Conservation (phyloP, 768 basidiomycete genomes). For the Hypsizygus marmoreus region DNA sequence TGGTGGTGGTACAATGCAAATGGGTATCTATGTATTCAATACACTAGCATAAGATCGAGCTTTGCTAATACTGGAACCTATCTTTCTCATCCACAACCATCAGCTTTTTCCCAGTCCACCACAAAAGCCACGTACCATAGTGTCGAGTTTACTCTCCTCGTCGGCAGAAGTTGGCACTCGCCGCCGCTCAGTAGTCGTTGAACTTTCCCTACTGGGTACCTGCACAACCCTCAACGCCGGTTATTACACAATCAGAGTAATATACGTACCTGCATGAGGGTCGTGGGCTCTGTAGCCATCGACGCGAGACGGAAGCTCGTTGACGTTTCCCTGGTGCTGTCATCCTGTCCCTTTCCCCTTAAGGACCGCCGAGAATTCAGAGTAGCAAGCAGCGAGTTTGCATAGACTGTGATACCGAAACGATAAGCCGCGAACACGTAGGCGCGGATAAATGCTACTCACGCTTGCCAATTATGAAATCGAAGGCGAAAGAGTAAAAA, state of each 20-base stretch:
- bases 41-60: constrained; percentile 8
- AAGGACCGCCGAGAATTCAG: constrained; percentile 43
- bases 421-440: not conserved
- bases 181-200: constrained; percentile 6
- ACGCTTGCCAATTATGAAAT: constrained; percentile 56
- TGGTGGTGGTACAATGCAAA: too few species aligned
- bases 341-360: constrained; percentile 22
- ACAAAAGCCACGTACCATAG: constrained; percentile 6
- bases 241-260: not conserved
- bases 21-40: too few species aligned
- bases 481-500: constrained; percentile 49
- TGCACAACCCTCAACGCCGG: not conserved
- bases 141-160: constrained; percentile 12
- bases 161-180: constrained; percentile 5
- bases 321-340: constrained; percentile 29
- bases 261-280: constrained; percentile 14
- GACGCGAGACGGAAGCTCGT: constrained; percentile 36
- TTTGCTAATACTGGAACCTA: constrained; percentile 5
- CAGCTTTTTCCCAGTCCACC: too few species aligned
- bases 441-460: constrained; percentile 19
- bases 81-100: too few species aligned
- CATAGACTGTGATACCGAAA: constrained; percentile 36
- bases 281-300: constrained; percentile 22
- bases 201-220: constrained; percentile 13
- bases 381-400: constrained; percentile 47